Conservation (phyloP, 1,284 basidiomycete species). For the Xerocomus tenax region DNA sequence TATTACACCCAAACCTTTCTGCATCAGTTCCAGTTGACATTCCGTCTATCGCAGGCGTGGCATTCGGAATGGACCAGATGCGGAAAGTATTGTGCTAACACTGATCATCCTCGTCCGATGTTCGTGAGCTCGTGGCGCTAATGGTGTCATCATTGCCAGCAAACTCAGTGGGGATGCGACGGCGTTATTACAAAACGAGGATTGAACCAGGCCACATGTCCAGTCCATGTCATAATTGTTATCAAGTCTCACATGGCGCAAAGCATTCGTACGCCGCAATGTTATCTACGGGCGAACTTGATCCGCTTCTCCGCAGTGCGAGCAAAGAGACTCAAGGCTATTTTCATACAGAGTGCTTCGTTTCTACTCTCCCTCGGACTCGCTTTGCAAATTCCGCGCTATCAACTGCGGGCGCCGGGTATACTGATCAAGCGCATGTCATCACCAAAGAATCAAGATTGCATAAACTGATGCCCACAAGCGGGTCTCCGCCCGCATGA, state of each 20-base stretch:
- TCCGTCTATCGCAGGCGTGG: too few species aligned
- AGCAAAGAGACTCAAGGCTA: constrained; percentile 1
- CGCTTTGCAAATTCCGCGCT: neutral
- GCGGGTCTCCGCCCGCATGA: neutral
- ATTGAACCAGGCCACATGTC: neutral
- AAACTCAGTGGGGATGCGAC: too few species aligned
- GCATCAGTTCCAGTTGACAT: too few species aligned
- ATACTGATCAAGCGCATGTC: neutral
- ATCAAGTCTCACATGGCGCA: too few species aligned
- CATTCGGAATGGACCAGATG: too few species aligned
- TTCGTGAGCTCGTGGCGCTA: neutral
- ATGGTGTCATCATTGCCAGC: too few species aligned
- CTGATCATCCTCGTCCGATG: too few species aligned
- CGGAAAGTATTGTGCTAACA: too few species aligned
- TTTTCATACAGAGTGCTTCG: constrained; percentile 1
- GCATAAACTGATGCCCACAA: neutral
- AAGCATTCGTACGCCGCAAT: neutral
- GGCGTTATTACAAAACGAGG: too few species aligned
- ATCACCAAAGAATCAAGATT: neutral
- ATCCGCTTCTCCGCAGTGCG: constrained; percentile 3
- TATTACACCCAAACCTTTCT: too few species aligned
- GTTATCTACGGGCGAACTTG: neutral
- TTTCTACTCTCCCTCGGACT: neutral
- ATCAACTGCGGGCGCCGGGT: neutral
- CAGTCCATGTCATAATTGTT: too few species aligned